These are phyloP conservation scores for Paramyrothecium sp. DNA, from an alignment of 2,329 filamentous ascomycete genomes.

Conservation along the genomic window DNA sequence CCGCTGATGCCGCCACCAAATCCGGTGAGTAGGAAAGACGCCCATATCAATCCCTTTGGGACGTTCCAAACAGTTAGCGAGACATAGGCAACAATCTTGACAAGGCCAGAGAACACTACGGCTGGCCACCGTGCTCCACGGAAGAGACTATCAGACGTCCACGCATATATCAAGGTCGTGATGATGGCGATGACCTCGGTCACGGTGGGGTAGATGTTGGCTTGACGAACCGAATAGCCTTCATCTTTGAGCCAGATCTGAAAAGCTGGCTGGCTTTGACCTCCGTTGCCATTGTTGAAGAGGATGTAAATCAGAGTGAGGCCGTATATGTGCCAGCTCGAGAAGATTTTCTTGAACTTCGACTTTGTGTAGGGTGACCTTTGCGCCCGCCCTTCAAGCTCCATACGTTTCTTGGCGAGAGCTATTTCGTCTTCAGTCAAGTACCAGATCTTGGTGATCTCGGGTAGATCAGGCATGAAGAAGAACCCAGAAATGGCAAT, in stretches of 20 bases:
- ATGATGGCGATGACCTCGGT: constrained; percentile 53
- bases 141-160: constrained; percentile 62
- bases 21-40: constrained; percentile 56
- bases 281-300: constrained; percentile 58
- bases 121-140: constrained; percentile 61
- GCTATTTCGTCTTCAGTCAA: constrained; percentile 21
- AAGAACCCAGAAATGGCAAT: constrained; percentile 30
- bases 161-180: constrained; percentile 62
- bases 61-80: constrained; percentile 43
- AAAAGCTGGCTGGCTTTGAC: constrained; percentile 54
- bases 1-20: constrained; percentile 49
- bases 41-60: constrained; percentile 59
- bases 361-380: constrained; percentile 34
- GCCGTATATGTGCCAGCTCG: constrained; percentile 63
- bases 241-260: constrained; percentile 43
- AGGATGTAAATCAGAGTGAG: constrained; percentile 59
- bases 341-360: constrained; percentile 61
- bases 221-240: constrained; percentile 38
- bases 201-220: constrained; percentile 59
- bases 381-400: constrained; percentile 42
- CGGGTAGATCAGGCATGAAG: constrained; percentile 27
- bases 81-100: constrained; percentile 38
- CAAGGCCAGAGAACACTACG: constrained; percentile 53
- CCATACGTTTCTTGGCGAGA: constrained; percentile 25
- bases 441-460: constrained; percentile 23